Evolutionary conservation across 2,329 filamentous ascomycete species (phyloP), one percentile per base, ranked within the genome.

Genomic region (Beauveria sp.): DNA sequence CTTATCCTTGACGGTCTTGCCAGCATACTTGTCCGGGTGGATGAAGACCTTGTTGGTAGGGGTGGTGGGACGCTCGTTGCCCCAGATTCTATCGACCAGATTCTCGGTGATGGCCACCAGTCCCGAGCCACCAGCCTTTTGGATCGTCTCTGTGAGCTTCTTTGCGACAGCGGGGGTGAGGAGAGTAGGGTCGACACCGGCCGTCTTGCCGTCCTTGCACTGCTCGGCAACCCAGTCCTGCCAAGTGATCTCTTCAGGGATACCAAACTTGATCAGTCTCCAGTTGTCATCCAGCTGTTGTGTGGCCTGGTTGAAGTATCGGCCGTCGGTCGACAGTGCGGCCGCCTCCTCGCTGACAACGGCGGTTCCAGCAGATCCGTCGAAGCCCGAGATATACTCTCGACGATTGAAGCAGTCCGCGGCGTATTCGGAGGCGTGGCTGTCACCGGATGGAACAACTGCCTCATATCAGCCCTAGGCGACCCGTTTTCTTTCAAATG

Each of bases 361-460:
- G 45, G 93, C 95, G 66, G 91, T 96, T 63, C 95, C 95, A 49
- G 95, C 93, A 10, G 95, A 99, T 61, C 95, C 95, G 63, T 91
- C 91, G 75, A 99, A 99, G 28, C 95, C 93, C 64, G 87, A 93
- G 68, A 99, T 96, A 71, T 88, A 97, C 72, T 88, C 91, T 80
- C 95, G 88, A 67, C 95, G 87, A 64, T 84, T 93, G 79, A 99
- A 95, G 73, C 91, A 96, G n/a, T 88, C 87, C 56, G 95, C 95
- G 74, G 97, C 97, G 76, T 99, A 99, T 78, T 99, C 95, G 67
- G 93, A 98, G 68, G 93, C 91, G 74, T 99, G 95, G 72, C 91
- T 93, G 74, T 99, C 95, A 83, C 98, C 95, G 40, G 93, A 97
- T 0, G 95, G 95, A 7, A 98, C 85, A 71, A 99, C 93, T 98